phyloP scores from a whole-genome alignment of 805 yeast species.

The Zygosaccharomyces bisporus region DNA sequence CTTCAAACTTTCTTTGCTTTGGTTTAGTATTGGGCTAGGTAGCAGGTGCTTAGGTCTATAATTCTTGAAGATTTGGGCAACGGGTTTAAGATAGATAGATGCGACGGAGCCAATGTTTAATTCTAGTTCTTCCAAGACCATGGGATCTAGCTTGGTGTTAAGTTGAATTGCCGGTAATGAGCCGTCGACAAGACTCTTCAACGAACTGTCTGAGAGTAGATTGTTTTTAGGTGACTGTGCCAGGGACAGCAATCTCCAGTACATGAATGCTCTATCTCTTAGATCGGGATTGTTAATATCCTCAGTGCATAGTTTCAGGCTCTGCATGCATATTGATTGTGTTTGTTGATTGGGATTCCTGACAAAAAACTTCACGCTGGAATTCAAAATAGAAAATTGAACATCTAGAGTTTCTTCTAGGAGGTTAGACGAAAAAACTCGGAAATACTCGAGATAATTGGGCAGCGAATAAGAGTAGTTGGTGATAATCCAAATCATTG shows the following conservation, averaged over 20 bases:
- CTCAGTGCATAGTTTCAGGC: constrained; percentile 68
- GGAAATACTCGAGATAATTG: constrained; percentile 26
- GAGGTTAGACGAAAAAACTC: constrained; percentile 41
- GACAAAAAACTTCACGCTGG: constrained; percentile 66
- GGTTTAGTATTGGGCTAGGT: constrained; percentile 46
- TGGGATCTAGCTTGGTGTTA: constrained; percentile 65
- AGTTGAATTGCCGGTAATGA: constrained; percentile 62
- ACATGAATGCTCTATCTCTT: constrained; percentile 78
- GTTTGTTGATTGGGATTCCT: constrained; percentile 48
- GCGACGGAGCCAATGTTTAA: constrained; percentile 78
- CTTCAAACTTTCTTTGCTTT: constrained; percentile 17
- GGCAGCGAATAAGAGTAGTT: constrained; percentile 52
- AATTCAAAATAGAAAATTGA: constrained; percentile 68
- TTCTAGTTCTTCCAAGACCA: constrained; percentile 74
- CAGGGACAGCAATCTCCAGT: constrained; percentile 71
- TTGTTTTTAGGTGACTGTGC: constrained; percentile 24
- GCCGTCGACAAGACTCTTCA: constrained; percentile 55
- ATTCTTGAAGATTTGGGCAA: constrained; percentile 70
- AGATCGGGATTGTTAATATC: constrained; percentile 77
- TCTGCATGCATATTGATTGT: constrained; percentile 52
- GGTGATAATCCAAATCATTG: constrained; percentile 83
- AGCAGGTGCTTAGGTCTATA: constrained; percentile 51
- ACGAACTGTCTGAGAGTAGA: constrained; percentile 38
- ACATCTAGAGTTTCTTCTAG: constrained; percentile 67
- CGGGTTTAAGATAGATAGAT: constrained; percentile 79